A percentile compares a stretch with the other conserved stretches of the same genome.
These are phyloP conservation scores for Tilletia indica DNA, from an alignment of 1,284 basidiomycete genomes.

Conservation along the genomic window DNA sequence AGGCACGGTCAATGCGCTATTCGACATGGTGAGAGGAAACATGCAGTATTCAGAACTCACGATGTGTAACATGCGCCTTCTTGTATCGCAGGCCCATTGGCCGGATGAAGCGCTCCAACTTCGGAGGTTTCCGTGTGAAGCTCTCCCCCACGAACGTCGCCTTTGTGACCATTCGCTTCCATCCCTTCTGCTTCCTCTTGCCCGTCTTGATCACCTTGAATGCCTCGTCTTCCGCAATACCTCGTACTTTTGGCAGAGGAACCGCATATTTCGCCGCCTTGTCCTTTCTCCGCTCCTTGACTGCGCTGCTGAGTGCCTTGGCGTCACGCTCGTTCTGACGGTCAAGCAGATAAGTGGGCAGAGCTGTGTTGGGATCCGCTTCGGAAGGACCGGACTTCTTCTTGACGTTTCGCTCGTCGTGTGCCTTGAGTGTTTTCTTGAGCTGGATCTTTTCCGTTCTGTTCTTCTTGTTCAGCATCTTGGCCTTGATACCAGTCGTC, in stretches of 20 bases:
- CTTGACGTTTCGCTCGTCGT: slow-evolving; percentile 95
- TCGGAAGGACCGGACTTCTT: slow-evolving; percentile 46
- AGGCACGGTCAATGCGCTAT: background rate
- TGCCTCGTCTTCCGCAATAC: slow-evolving; percentile 99
- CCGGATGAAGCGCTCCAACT: slow-evolving; percentile 96
- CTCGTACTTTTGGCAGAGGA: slow-evolving; percentile 91
- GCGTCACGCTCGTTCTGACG: slow-evolving; percentile 96
- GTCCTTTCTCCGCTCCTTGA: slow-evolving; percentile 99
- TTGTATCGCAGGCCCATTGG: slow-evolving; percentile 97
- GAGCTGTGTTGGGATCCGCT: slow-evolving; percentile 44
- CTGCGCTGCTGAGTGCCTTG: slow-evolving; percentile 91
- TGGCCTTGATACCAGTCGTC: slow-evolving; percentile 93
- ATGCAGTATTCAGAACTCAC: slow-evolving; percentile 62
- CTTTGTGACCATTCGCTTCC: slow-evolving; percentile 99
- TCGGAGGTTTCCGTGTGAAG: slow-evolving; percentile 97
- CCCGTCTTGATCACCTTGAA: slow-evolving; percentile 99
- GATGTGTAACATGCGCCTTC: slow-evolving; percentile 98
- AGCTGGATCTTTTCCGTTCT: slow-evolving; percentile 97
- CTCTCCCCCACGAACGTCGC: slow-evolving; percentile 97
- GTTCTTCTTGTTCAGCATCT: slow-evolving; percentile 90
- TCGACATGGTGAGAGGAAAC: background rate
- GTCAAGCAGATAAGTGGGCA: slow-evolving; percentile 82
- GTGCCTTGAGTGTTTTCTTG: slow-evolving; percentile 97
- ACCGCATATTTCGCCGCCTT: slow-evolving; percentile 98
- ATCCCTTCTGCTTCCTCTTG: slow-evolving; percentile 92